Evolutionary conservation across 441 rosid genomes (phyloP).

Genomic region (Populus hybrid): DNA sequence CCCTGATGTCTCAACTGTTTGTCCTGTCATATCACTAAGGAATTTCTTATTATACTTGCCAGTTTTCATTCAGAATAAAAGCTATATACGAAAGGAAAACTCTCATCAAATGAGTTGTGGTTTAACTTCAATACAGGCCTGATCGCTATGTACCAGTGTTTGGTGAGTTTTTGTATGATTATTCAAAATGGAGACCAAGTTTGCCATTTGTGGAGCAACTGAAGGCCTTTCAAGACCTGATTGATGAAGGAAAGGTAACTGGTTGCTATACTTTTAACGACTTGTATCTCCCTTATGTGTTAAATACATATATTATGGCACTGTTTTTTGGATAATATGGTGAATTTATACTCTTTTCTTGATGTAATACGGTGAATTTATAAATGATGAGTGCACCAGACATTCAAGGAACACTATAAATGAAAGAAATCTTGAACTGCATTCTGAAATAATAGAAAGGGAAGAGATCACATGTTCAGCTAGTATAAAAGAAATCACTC

Average conservation of each 20-base stretch:
- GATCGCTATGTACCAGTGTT: slow-evolving; percentile 89
- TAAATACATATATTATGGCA: too few species aligned
- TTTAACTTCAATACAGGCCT: slow-evolving; percentile 62
- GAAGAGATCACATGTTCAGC: background rate
- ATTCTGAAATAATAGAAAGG: background rate
- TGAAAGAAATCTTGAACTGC: background rate
- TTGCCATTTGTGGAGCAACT: slow-evolving; percentile 81
- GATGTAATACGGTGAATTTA: background rate
- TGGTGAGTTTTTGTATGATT: slow-evolving; percentile 63
- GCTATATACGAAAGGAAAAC: background rate
- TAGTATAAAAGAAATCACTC: background rate
- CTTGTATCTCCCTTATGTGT: background rate
- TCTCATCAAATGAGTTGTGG: background rate
- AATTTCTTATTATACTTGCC: background rate
- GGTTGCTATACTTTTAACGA: background rate
- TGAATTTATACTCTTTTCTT: background rate
- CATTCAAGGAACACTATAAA: background rate
- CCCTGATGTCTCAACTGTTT: background rate
- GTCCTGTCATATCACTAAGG: background rate
- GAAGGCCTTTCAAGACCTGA: slow-evolving; percentile 74
- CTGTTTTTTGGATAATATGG: background rate
- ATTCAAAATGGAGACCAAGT: slow-evolving; percentile 79
- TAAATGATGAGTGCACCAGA: background rate
- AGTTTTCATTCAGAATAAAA: background rate
- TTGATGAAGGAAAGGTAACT: slow-evolving; percentile 83